Base-by-base conservation (phyloP, 2,329 filamentous ascomycete genomes). In the Diaporthe nobilis region DNA sequence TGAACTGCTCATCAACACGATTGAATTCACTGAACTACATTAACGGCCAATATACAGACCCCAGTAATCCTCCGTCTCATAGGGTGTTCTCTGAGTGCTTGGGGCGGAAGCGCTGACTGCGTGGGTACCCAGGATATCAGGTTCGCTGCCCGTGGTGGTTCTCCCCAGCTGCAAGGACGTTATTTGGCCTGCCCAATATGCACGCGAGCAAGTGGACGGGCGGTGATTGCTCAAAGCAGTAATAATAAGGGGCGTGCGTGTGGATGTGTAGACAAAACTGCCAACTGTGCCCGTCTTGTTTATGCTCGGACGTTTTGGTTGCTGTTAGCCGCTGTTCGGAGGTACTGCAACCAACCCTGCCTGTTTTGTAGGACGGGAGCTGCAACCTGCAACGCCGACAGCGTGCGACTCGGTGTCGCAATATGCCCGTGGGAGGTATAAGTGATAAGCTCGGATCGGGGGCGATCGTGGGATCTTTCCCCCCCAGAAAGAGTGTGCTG, bases 351-450 rank as follows among this genome's bases (percentile, higher is more conserved):
- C 65, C 65, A 39, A 55, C 65, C 65, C 49, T 55, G 65, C 25
- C 25, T 34, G 53, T 37, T 37, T 37, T 53, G 22, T 28, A 51
- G 47, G 47, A 47, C 31, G 47, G 63, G 63, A 39, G 63, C 63
- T 55, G 65, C 65, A 70, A 42, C 28, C 39, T 47, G 65, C 49
- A 53, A 28, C 65, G 15, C 47, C 47, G 31, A 68, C 31, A 13
- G 65, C 65, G 47, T 53, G 49, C 49, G 31, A 70, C 65, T 55
- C 49, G 65, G 65, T 53, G 65, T n/a, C 34, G 49, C 49, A 70
- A 70, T 70, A 70, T 55, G 49, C 65, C 49, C n/a, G 49, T 28
- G 34, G 65, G 65, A 70, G 65, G 65, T 70, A 70, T 55, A 70
- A 55, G 49, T 55, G 65, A 70, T 70, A 70, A 70, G 65, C 65